Conservation (phyloP, 2,329 filamentous ascomycete species). For the Kalmusia sp. region DNA sequence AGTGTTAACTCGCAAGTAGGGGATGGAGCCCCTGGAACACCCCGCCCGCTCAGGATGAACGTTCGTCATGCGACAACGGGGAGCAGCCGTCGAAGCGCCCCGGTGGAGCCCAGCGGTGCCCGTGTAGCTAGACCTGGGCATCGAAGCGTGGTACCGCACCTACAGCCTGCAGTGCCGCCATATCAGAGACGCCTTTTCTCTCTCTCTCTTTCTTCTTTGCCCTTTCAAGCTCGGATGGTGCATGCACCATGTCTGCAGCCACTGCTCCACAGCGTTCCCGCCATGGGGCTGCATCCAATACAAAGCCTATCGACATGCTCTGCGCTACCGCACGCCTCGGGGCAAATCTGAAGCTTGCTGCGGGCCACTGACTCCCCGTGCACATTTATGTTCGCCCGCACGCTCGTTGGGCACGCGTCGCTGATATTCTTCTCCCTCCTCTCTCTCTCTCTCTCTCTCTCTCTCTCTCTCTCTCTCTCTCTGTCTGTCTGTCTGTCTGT, state of each 20-base stretch:
- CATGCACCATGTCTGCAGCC: no score
- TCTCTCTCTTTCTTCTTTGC: no score
- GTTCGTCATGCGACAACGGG: slow-evolving; percentile 2
- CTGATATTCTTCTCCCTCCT: no score
- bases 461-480: no score
- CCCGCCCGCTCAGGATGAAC: not conserved
- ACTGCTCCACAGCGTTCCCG: not conserved
- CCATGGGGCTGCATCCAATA: not conserved
- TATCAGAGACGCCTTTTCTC: no score
- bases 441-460: no score
- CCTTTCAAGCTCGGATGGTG: no score
- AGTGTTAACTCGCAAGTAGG: no score
- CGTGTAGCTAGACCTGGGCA: not conserved
- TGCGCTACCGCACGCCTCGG: not conserved
- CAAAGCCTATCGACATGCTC: not conserved
- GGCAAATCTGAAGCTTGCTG: slow-evolving; percentile 5
- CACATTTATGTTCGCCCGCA: not conserved
- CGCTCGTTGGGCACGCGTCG: not conserved
- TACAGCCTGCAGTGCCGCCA: not conserved
- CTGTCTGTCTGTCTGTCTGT: not conserved
- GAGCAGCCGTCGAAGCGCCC: not conserved
- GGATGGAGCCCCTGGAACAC: no score
- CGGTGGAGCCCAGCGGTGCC: not conserved
- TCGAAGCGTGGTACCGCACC: not conserved
- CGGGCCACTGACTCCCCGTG: slow-evolving; percentile 3